Conservation (phyloP, 805 yeast genomes). For the Torulaspora franciscae region DNA sequence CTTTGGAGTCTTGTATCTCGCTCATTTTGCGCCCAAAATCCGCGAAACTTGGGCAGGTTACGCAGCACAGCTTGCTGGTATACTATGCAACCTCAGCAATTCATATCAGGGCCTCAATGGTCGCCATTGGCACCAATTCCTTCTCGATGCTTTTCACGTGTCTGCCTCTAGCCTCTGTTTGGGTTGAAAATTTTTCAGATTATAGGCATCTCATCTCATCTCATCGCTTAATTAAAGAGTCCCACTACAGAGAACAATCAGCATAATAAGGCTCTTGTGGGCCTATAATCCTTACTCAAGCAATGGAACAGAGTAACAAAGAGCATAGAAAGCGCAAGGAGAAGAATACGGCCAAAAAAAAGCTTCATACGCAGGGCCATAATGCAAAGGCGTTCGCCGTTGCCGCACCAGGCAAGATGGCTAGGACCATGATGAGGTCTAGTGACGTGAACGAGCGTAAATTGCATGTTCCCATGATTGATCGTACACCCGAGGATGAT, state of each 20-base stretch:
- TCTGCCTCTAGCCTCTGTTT: background rate
- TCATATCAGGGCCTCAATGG: too few relatives aligned
- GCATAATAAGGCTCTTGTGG: background rate
- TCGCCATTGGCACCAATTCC: background rate
- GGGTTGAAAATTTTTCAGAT: constrained; percentile 14
- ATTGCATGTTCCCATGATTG: constrained; percentile 95
- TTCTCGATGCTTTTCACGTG: background rate
- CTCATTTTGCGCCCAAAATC: background rate
- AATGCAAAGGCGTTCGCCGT: constrained; percentile 84
- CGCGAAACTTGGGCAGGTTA: background rate
- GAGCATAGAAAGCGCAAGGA: constrained; percentile 65
- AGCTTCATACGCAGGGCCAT: constrained; percentile 79
- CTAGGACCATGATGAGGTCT: constrained; percentile 75
- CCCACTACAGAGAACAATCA: background rate
- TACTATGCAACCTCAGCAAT: background rate
- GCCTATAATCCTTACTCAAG: background rate
- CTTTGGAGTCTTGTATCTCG: background rate
- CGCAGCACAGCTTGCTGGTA: background rate
- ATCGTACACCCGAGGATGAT: constrained; percentile 93
- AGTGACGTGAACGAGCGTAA: constrained; percentile 77
- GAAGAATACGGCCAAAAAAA: constrained; percentile 69
- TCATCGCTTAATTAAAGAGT: constrained; percentile 12
- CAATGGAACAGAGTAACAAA: constrained; percentile 65
- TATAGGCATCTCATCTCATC: constrained; percentile 15
- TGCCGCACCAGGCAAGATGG: constrained; percentile 79